These are phyloP conservation scores for Plantago rigida DNA, from an alignment of 305 asterid species.

Conservation along the genomic window DNA sequence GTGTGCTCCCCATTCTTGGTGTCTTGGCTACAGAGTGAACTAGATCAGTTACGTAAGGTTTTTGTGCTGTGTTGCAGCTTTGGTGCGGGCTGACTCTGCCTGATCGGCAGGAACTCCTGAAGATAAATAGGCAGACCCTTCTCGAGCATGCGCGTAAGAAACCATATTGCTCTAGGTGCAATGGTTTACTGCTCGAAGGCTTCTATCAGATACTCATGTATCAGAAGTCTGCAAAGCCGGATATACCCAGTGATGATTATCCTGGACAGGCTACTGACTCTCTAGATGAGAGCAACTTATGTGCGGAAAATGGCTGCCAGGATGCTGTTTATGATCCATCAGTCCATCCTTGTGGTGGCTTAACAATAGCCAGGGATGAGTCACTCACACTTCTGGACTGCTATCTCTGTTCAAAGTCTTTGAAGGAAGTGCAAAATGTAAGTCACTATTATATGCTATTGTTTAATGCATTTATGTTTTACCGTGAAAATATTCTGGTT, in stretches of 20 bases:
- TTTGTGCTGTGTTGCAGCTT: constrained; percentile 45
- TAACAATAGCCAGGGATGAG: constrained; percentile 71
- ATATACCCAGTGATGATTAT: constrained; percentile 37
- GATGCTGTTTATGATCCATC: constrained; percentile 78
- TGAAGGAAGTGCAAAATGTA: constrained; percentile 83
- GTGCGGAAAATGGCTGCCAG: constrained; percentile 42
- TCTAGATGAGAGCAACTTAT: constrained; percentile 36
- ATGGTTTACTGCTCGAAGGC: constrained; percentile 90
- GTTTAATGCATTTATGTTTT: constrained; percentile 18
- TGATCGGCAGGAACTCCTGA: constrained; percentile 74
- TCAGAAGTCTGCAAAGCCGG: constrained; percentile 78
- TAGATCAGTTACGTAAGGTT: constrained; percentile 14
- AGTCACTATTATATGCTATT: constrained; percentile 20
- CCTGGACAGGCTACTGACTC: constrained; percentile 31
- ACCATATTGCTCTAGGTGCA: constrained; percentile 97
- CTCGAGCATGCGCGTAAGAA: constrained; percentile 94
- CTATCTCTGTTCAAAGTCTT: constrained; percentile 63
- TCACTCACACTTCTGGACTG: constrained; percentile 75
- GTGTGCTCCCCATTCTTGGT: not conserved
- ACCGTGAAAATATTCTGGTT: no score
- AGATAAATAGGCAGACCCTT: constrained; percentile 77
- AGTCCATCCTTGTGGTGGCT: constrained; percentile 94
- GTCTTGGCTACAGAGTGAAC: constrained; percentile 1
- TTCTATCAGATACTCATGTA: constrained; percentile 78
- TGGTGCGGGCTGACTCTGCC: constrained; percentile 79